Evolutionary conservation across 352 stramenopile genomes (phyloP).

Genomic region (Phytopythium kandeliae): DNA sequence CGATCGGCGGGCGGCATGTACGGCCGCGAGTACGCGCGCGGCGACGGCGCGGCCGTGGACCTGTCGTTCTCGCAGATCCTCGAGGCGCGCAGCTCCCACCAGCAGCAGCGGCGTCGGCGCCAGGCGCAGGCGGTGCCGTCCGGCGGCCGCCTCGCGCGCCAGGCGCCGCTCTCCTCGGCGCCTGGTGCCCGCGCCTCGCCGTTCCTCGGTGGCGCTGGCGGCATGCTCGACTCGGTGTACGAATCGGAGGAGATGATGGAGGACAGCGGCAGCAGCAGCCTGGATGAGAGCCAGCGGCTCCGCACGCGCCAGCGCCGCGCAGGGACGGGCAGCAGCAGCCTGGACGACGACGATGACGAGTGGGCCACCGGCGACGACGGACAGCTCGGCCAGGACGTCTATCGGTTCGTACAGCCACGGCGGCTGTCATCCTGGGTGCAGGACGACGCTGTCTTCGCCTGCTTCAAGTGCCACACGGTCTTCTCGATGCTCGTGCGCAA

Average conservation of each 20-base stretch:
- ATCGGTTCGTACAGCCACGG: conserved; percentile 76
- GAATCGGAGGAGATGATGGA: conserved; percentile 40
- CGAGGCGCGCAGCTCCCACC: conserved; percentile 51
- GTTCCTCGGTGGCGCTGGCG: conserved; percentile 12
- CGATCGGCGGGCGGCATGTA: background rate
- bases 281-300: conserved; percentile 6
- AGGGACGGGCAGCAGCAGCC: conserved; percentile 16
- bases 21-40: conserved; percentile 11
- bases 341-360: conserved; percentile 43
- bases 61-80: conserved; percentile 81
- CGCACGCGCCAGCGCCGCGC: conserved; percentile 3
- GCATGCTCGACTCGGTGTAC: conserved; percentile 56
- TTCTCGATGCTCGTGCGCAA: conserved; percentile 80
- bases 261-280: conserved; percentile 14
- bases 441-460: conserved; percentile 80
- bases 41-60: conserved; percentile 38
- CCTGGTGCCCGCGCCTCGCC: conserved; percentile 8
- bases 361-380: conserved; percentile 48
- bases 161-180: conserved; percentile 6
- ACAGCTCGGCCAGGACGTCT: conserved; percentile 60
- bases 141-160: background rate
- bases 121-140: background rate
- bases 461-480: conserved; percentile 79
- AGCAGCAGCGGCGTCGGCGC: conserved; percentile 36
- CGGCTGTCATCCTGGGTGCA: conserved; percentile 80